Percentiles rank a stretch among this genome's conserved stretches.
These are phyloP conservation scores for Quercus dentata DNA, from an alignment of 306 rosid species.

Conservation along the genomic window DNA sequence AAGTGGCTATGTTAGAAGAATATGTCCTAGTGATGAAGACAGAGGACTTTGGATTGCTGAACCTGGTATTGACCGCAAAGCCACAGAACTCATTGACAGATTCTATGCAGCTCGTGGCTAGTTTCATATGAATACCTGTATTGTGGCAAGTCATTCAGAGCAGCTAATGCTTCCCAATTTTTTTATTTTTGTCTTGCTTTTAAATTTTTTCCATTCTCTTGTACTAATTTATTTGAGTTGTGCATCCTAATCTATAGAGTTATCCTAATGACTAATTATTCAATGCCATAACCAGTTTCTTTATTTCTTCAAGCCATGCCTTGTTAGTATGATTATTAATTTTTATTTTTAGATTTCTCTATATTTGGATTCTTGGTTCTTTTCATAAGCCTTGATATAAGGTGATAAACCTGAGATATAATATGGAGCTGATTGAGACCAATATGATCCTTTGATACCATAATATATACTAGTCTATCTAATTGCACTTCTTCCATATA, in stretches of 20 bases:
- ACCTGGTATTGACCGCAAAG: constrained; percentile 85
- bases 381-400: no score
- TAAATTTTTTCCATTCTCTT: neutral
- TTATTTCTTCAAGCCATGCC: no score
- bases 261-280: constrained; percentile 5
- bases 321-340: no score
- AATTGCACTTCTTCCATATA: no score
- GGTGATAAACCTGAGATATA: no score
- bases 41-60: constrained; percentile 79
- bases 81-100: constrained; percentile 74
- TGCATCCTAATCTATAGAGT: constrained; percentile 11
- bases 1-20: constrained; percentile 39
- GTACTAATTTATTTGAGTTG: constrained; percentile 15
- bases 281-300: neutral
- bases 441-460: neutral
- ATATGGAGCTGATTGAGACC: no score
- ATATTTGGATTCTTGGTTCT: no score
- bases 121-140: constrained; percentile 16
- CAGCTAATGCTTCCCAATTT: neutral
- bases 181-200: neutral
- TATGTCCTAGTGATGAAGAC: constrained; percentile 80
- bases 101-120: constrained; percentile 61
- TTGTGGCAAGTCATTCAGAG: neutral
- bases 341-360: no score
- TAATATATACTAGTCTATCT: no score